Base-by-base conservation (phyloP, 2,329 filamentous ascomycete genomes). In the Neopestalotiopsis clavispora region DNA sequence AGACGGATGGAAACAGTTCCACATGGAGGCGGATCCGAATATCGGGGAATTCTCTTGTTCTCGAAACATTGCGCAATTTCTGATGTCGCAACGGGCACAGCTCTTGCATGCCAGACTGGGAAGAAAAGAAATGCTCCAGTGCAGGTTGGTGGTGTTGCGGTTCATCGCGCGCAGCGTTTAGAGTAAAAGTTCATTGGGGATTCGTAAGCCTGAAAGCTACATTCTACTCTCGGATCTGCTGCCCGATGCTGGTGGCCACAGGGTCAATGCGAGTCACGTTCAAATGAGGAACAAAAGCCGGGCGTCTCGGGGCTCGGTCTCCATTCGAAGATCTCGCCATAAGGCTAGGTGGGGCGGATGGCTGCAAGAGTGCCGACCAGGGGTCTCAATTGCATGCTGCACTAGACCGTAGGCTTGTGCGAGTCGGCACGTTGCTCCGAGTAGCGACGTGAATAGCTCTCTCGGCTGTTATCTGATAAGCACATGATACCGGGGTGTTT, bases 141-240 rank as follows among this genome's bases (percentile, higher is more conserved):
- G 17, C 45, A 52, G 45, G 45, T 23, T 23, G 45, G 14, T n/a
- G 45, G 45, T n/a, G 45, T 52, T 52, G 45, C 45, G 45, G 45
- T 52, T 52, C 45, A 23, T 52, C 45, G 45, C 45, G 45, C 45
- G 45, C 45, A 52, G 45, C 45, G 45, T 52, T 52, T 52, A 52
- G 45, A 52, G 45, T 52, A 52, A 52, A 52, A 23, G 45, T n/a
- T 52, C 17, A n/a, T n/a, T 52, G 14, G 20, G 45, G 45, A 52
- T 52, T 52, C 45, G 45, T 30, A 59, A 59, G 57, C 30, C 57
- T 34, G 23, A 10, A 59, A 59, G 23, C 57, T 34, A 59, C 57
- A 59, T 59, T 59, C 57, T 59, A 28, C 57, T 59, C 23, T 59
- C 30, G 57, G 57, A 30, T 30, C 57, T 59, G 23, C 30, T 9